Percentiles rank a stretch among this genome's conserved stretches.
Conservation (phyloP, 2,329 filamentous ascomycete genomes). For the Westerdykella aurantiaca region DNA sequence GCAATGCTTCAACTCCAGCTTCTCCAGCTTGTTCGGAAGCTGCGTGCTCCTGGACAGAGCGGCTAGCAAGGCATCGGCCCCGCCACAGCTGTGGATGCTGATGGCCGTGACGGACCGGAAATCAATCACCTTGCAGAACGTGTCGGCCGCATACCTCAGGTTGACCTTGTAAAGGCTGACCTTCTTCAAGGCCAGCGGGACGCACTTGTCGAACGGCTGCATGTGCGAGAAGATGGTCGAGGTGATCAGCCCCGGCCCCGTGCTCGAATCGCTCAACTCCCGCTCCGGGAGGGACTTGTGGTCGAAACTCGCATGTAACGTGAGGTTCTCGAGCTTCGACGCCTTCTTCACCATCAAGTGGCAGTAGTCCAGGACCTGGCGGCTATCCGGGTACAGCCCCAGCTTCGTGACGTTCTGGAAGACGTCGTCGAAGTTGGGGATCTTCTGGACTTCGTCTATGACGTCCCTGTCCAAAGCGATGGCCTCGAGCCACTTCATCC, state of each 20-base stretch:
- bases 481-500: conserved; percentile 46
- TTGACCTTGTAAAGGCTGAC: conserved; percentile 43
- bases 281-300: conserved; percentile 26
- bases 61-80: conserved; percentile 44
- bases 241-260: conserved; percentile 43
- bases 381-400: conserved; percentile 44
- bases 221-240: conserved; percentile 44
- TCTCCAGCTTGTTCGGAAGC: conserved; percentile 42
- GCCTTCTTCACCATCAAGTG: conserved; percentile 41
- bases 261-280: conserved; percentile 45
- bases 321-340: conserved; percentile 42
- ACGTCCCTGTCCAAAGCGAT: conserved; percentile 42
- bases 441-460: conserved; percentile 39
- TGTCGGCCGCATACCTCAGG: conserved; percentile 44
- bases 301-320: conserved; percentile 44
- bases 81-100: conserved; percentile 41
- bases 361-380: conserved; percentile 41
- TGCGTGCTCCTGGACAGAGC: conserved; percentile 43
- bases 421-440: conserved; percentile 35
- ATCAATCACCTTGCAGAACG: conserved; percentile 45
- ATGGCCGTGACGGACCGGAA: conserved; percentile 42
- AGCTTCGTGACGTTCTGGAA: conserved; percentile 42
- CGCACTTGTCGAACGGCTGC: conserved; percentile 44
- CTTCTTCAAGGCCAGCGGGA: conserved; percentile 41
- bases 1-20: conserved; percentile 44